Base-by-base conservation (phyloP, 164 flowering plant genomes). In the Aristolochia californica region DNA sequence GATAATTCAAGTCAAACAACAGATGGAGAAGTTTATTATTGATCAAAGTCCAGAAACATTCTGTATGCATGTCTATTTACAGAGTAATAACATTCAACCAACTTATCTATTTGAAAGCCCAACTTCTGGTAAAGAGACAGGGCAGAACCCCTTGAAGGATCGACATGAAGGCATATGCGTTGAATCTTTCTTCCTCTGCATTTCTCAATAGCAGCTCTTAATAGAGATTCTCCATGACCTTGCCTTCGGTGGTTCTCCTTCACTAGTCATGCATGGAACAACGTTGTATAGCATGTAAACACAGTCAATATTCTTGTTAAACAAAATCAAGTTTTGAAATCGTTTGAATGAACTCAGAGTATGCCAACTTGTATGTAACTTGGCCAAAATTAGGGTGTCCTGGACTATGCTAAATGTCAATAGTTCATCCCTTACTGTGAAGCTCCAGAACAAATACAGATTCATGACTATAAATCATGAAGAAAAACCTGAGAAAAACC, bases 191-290 rank as follows among this genome's bases (percentile, higher is more conserved):
- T 77, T 23, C 59, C 69, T 63, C 75, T 76, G 74, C 98, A 91
- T 66, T 76, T 86, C 67, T 72, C 55, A 54, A 91, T 83, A 17
- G 95, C 96, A 53, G 85, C 90, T 70, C 66, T 78, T 43, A 91
- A 61, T 65, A 91, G 62, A 58, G 82, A 80, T 70, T 86, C 91
- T 57, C 96, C 98, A 62, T 76, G 74, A 5, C 98, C 98, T 73
- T 75, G 77, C 66, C 77, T 75, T 60, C 89, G 77, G 55, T 59
- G 75, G 17, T 61, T 79, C 60, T 88, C 96, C 69, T 79, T 91
- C 74, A 91, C 98, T 88, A 24, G n/a, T 40, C 23, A 22, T 13
- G 11, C 12, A 34, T 18, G 27, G 13, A 20, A 5, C 21, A 58
- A 45, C 38, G 24, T 34, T 44, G 34, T 5, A 34, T 14, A 12